Evolutionary conservation across 2,329 filamentous ascomycete species (phyloP).

Genomic region (Ilyonectria sp.): DNA sequence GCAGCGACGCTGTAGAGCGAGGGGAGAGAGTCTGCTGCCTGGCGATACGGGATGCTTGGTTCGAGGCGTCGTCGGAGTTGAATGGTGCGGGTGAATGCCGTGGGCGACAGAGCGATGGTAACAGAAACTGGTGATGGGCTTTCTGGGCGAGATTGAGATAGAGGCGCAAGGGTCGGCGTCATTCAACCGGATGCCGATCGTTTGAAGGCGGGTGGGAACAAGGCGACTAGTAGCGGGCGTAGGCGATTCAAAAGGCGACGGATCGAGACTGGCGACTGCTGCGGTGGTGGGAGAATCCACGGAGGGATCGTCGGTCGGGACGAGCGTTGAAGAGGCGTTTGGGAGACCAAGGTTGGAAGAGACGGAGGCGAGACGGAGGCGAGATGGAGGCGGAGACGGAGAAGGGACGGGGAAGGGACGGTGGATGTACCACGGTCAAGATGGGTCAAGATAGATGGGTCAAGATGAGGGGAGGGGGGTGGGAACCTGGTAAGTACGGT

Average conservation of each 20-base stretch:
- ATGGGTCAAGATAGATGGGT: not conserved
- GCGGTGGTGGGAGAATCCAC: not conserved
- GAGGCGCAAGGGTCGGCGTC: not conserved
- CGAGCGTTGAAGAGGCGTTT: conserved; percentile 7
- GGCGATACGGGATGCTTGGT: not conserved
- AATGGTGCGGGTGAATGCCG: not conserved
- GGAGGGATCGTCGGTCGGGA: conserved; percentile 4
- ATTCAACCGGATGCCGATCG: not conserved
- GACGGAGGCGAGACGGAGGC: not conserved
- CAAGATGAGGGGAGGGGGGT: not conserved
- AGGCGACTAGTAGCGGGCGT: not conserved
- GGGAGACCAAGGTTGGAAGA: not conserved
- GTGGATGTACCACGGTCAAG: not conserved
- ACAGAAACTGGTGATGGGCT: not conserved
- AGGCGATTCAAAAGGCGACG: not conserved
- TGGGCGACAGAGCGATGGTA: not conserved
- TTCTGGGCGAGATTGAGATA: not conserved
- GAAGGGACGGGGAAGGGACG: not conserved
- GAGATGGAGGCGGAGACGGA: not conserved
- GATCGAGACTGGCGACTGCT: not conserved
- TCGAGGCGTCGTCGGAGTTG: not conserved
- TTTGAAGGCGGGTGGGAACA: not conserved
- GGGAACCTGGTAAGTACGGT: not conserved
- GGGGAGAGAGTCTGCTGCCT: not conserved
- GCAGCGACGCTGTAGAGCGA: not conserved